Conservation (phyloP, 148 eudicot genomes). For the Rhododendron vialii region DNA sequence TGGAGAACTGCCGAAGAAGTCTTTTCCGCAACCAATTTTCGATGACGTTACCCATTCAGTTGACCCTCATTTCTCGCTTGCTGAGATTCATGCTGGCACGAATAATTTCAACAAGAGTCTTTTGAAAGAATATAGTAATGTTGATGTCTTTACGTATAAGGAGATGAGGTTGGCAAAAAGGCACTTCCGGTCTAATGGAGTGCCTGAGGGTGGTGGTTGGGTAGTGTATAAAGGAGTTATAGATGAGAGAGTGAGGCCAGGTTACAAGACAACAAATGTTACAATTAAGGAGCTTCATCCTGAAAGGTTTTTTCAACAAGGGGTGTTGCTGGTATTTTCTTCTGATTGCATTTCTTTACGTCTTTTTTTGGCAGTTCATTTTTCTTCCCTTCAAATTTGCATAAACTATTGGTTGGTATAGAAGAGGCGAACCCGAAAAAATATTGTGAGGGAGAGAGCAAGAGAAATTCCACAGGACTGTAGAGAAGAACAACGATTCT, state of each 20-base stretch:
- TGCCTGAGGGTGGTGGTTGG: constrained; percentile 75
- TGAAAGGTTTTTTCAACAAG: constrained; percentile 77
- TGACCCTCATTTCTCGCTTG: too few relatives aligned
- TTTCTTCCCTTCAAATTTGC: constrained; percentile 12
- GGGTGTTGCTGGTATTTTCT: constrained; percentile 85
- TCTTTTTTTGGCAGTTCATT: constrained; percentile 3
- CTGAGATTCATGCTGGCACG: too few relatives aligned
- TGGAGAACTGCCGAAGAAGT: too few relatives aligned
- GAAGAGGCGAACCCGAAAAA: not conserved
- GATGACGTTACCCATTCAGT: too few relatives aligned
- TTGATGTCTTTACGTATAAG: constrained; percentile 72
- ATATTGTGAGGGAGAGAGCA: not conserved
- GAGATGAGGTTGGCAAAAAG: constrained; percentile 83
- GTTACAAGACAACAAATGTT: constrained; percentile 59
- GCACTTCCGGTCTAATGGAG: constrained; percentile 71
- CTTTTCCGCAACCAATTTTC: too few relatives aligned
- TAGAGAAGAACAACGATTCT: not conserved
- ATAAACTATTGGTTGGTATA: not conserved
- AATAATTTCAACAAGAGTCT: too few relatives aligned
- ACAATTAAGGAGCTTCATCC: constrained; percentile 84
- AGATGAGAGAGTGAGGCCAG: constrained; percentile 68
- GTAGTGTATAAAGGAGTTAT: constrained; percentile 74
- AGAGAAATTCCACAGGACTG: not conserved
- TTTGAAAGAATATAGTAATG: constrained; percentile 31
- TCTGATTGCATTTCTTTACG: not conserved